Evolutionary conservation across 257 asterid genomes (phyloP), one percentile per base, ranked within the genome.

Genomic region (Fraxinus anomala): DNA sequence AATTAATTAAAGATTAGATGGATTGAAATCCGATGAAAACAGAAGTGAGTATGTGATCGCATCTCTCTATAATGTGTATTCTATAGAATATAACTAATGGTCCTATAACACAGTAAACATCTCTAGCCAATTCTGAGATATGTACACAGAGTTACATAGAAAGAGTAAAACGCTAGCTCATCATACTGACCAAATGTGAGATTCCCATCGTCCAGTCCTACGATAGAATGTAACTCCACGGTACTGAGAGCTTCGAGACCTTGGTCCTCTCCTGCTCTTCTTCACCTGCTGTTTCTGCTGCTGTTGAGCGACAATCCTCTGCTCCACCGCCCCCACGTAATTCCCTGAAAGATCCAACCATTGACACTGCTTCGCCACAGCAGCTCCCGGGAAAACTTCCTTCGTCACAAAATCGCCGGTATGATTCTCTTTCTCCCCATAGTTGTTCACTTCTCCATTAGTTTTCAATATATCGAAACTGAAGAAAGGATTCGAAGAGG

Each of bases 401-500:
- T 84, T 89, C 77, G 83, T 88, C 75, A 85, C 86, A 76, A 85
- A 87, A 56, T 85, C 88, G 75, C 85, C 63, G 76, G 81, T 71
- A 70, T 82, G 75, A 84, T 82, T 85, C 81, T 82, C 87, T 42
- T 83, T 79, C 75, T 85, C 91, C 77, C 76, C 90, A 51, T 13
- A 74, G 54, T 44, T 19, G 19, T 44, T 44, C 54, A 44, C 54
- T 74, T 83, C 90, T 17, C 79, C 81, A 67, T 37, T 77, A 77
- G 83, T 73, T 88, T 86, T 93, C 88, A 95, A 80, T 44, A 91
- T 88, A 44, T 87, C 89, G 69, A 93, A 92, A 70, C 90, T 88
- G 54, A 81, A 51, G 14, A 82, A 78, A 34, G 73, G 87, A 80
- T 89, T 77, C 36, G 91, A 87, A 68, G 86, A 82, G 51, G 92